Percentiles rank a stretch among this genome's conserved stretches.
These are phyloP conservation scores for Penicillium daleae DNA, from an alignment of 495 filamentous ascomycete genomes.

Conservation along the genomic window DNA sequence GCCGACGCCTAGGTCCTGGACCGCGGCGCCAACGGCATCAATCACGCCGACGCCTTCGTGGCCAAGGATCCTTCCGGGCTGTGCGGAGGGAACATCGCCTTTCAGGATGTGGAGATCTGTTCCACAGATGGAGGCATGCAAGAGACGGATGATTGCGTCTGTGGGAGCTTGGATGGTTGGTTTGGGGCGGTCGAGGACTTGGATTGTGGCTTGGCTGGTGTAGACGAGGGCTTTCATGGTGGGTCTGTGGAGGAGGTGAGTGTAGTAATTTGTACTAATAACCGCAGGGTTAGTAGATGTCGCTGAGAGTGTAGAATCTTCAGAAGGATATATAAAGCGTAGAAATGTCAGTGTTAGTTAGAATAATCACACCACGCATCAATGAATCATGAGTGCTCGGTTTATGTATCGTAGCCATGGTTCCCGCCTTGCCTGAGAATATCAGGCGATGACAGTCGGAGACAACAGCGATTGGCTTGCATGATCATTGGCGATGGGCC, in stretches of 20 bases:
- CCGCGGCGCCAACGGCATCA: conserved; percentile 64
- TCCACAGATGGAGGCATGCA: conserved; percentile 80
- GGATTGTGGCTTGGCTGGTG: conserved; percentile 24
- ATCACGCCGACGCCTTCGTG: conserved; percentile 86
- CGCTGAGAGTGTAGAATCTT: background rate
- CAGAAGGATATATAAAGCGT: background rate
- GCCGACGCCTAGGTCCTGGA: conserved; percentile 50
- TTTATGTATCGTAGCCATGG: background rate
- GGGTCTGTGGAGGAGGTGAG: conserved; percentile 11
- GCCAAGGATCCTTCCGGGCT: conserved; percentile 77
- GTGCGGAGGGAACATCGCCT: conserved; percentile 65
- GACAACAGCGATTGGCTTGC: background rate
- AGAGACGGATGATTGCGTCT: conserved; percentile 80
- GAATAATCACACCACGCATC: background rate
- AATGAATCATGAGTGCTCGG: background rate
- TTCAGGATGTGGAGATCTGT: conserved; percentile 80
- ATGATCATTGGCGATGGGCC: background rate
- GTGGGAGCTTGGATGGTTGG: conserved; percentile 67
- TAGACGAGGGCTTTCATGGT: conserved; percentile 50
- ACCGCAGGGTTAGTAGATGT: background rate
- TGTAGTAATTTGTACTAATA: background rate
- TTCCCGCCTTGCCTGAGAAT: background rate
- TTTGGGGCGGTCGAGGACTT: conserved; percentile 58
- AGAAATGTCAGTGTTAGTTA: background rate
- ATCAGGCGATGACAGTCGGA: background rate